These are phyloP conservation scores for Globisporangium apiculatum DNA, from an alignment of 352 stramenopile genomes.

Conservation along the genomic window DNA sequence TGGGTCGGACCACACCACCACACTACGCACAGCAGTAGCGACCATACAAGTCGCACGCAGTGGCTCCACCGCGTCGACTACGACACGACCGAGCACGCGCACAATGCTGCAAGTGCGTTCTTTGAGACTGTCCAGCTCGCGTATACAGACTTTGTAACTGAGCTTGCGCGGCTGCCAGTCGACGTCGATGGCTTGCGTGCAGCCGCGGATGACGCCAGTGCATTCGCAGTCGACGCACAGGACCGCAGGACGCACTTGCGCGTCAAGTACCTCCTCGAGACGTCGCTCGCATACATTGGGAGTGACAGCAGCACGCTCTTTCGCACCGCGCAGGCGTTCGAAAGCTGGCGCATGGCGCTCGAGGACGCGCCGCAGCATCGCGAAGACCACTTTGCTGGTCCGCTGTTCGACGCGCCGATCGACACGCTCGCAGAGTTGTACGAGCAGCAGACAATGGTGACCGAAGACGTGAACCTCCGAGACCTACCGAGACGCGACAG, in stretches of 20 bases:
- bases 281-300: constrained; percentile 42
- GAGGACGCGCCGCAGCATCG: constrained; percentile 34
- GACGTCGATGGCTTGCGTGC: constrained; percentile 22
- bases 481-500: background rate
- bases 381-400: constrained; percentile 36
- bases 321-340: constrained; percentile 34
- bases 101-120: constrained; percentile 38
- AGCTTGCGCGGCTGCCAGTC: constrained; percentile 39
- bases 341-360: constrained; percentile 67
- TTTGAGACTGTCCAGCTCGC: constrained; percentile 43
- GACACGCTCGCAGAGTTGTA: constrained; percentile 48
- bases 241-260: constrained; percentile 46
- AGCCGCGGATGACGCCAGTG: constrained; percentile 12
- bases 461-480: constrained; percentile 37
- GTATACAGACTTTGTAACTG: constrained; percentile 42
- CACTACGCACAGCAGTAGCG: constrained; percentile 11
- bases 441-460: constrained; percentile 37
- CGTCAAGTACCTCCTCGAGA: constrained; percentile 57
- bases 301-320: constrained; percentile 49
- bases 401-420: constrained; percentile 36
- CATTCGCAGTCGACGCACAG: constrained; percentile 45
- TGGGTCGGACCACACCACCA: constrained; percentile 65
- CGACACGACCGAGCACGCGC: constrained; percentile 26
- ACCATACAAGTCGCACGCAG: constrained; percentile 20
- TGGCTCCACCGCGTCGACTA: constrained; percentile 72